These are phyloP conservation scores for Termitomyces sp. DNA, from an alignment of 768 basidiomycete genomes.

Conservation along the genomic window DNA sequence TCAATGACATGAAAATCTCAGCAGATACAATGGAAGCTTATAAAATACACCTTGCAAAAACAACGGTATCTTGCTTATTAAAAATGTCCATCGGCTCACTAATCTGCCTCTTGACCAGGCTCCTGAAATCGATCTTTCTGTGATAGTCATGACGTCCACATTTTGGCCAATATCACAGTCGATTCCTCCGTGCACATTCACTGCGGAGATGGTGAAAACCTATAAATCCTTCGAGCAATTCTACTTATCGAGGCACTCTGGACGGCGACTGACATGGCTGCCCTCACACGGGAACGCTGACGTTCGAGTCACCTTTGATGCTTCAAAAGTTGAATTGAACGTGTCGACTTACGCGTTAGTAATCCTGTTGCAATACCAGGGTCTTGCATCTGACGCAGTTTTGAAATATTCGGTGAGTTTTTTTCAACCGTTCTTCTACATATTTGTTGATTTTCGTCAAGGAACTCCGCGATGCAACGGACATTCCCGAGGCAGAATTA, in stretches of 20 bases:
- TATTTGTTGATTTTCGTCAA: conserved; percentile 23
- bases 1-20: conserved; percentile 92
- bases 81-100: conserved; percentile 4
- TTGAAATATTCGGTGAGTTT: conserved; percentile 68
- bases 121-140: conserved; percentile 73
- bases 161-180: conserved; percentile 88
- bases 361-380: conserved; percentile 84
- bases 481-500: conserved; percentile 71
- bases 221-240: conserved; percentile 82
- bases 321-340: conserved; percentile 81
- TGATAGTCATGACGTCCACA: conserved; percentile 93
- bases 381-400: conserved; percentile 57
- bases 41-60: conserved; percentile 51
- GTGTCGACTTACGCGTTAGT: conserved; percentile 87
- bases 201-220: conserved; percentile 54
- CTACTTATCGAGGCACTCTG: conserved; percentile 86
- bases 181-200: conserved; percentile 60
- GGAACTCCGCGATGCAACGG: conserved; percentile 80
- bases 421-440: neutral
- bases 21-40: conserved; percentile 78
- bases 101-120: conserved; percentile 37
- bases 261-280: conserved; percentile 90
- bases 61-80: conserved; percentile 41
- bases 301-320: conserved; percentile 76
- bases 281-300: conserved; percentile 87